Conservation (phyloP, 2,329 filamentous ascomycete species). For the Apiospora hydei region DNA sequence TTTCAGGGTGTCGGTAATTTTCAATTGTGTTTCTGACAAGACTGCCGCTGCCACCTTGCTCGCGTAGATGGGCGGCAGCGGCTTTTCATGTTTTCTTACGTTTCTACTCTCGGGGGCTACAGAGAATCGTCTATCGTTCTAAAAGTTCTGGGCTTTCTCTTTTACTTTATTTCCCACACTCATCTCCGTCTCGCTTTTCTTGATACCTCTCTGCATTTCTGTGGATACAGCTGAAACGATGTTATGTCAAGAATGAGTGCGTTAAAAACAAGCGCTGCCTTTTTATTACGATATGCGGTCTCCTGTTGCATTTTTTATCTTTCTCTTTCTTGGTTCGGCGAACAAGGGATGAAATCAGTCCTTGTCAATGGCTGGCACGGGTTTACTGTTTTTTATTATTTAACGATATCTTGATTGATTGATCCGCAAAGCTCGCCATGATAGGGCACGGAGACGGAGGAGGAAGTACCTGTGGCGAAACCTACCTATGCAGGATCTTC, state of each 20-base stretch:
- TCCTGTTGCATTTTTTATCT: slow-evolving; percentile 18
- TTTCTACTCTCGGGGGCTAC: slow-evolving; percentile 17
- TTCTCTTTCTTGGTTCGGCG: slow-evolving; percentile 13
- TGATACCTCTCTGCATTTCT: slow-evolving; percentile 45
- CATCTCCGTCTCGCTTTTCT: slow-evolving; percentile 42
- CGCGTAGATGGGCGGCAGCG: neutral
- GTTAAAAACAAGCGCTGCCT: slow-evolving; percentile 20
- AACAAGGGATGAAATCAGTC: slow-evolving; percentile 20
- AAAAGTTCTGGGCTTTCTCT: slow-evolving; percentile 29
- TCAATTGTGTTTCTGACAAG: neutral
- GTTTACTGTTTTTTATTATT: neutral
- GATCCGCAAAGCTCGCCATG: neutral
- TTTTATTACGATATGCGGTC: slow-evolving; percentile 17
- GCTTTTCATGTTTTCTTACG: slow-evolving; percentile 4
- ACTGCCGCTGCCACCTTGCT: neutral
- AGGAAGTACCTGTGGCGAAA: neutral
- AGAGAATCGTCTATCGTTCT: slow-evolving; percentile 19
- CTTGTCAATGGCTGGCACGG: slow-evolving; percentile 1
- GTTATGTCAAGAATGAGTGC: slow-evolving; percentile 32
- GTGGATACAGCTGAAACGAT: slow-evolving; percentile 39
- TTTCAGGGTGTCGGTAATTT: slow-evolving; percentile 16
- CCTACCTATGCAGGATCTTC: neutral
- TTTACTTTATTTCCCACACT: slow-evolving; percentile 27
- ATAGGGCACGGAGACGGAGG: neutral
- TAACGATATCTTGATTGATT: slow-evolving; percentile 5